Base-by-base conservation (phyloP, 306 rosid genomes). In the Malus asiatica region DNA sequence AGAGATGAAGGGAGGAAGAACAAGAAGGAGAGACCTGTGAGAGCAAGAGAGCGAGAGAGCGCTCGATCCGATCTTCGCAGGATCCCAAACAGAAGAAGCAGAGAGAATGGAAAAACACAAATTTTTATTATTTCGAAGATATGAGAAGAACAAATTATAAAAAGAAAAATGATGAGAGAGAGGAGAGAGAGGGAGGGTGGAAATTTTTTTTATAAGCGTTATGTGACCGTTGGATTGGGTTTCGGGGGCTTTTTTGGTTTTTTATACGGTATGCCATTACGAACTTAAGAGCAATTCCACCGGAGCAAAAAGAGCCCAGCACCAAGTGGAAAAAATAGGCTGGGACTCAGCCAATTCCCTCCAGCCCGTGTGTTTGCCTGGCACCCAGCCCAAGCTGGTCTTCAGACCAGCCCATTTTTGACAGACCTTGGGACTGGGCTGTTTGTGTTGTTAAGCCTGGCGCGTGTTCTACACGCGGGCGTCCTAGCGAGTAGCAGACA, bases 31-130 rank as follows among this genome's bases (percentile, higher is more conserved):
- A 59, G 58, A 82, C 32, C 77, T 71, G 68, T 13, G 58, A 48
- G 85, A 44, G 80, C 40, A 44, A 30, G 71, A 76, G 58, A 44
- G 80, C 40, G 52, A 30, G 71, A 76, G 58, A 68, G 81, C 72
- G 77, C 66, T 46, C 69, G 85, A 86, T 86, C 89, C 80, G 85
- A 86, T 84, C 83, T 84, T 84, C 77, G 79, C 72, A 62, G 75
- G 83, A 86, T 76, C 84, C 78, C 82, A 78, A 51, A 78, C 79
- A 77, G 81, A 77, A 80, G 60, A 7, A 80, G 62, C n/a, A 71
- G 52, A 77, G 71, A 46, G 79, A 42, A 55, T 4, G 63, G 29
- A 67, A 69, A 70, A 70, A 27, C 8, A n/a, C 13, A 22, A 57
- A 38, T 15, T 69, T 74, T 48, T 55, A 52, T 73, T 70, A 64